These are phyloP conservation scores for Magnaporthiopsis rhizophila DNA, from an alignment of 2,329 filamentous ascomycete genomes.

Conservation along the genomic window DNA sequence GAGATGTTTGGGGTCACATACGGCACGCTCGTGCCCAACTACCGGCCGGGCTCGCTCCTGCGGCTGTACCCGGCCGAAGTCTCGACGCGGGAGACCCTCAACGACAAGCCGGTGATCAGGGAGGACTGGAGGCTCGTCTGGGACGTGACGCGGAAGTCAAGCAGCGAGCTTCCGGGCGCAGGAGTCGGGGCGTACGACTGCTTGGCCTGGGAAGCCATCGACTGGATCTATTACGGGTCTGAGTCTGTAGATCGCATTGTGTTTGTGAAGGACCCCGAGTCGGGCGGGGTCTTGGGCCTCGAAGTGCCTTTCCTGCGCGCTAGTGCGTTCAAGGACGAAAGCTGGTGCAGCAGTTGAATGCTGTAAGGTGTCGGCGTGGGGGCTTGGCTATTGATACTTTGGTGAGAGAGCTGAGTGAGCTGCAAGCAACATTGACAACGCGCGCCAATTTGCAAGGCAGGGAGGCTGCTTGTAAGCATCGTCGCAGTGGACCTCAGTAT, in stretches of 20 bases:
- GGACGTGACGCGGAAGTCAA: conserved; percentile 8
- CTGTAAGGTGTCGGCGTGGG: not conserved
- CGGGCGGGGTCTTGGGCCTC: conserved; percentile 13
- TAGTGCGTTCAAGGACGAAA: conserved; percentile 6
- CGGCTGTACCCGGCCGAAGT: conserved; percentile 13
- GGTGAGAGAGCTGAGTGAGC: too few species aligned
- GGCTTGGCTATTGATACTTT: not conserved
- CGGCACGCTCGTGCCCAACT: conserved; percentile 10
- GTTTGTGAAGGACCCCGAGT: conserved; percentile 14
- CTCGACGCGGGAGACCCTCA: not conserved
- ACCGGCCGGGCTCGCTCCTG: conserved; percentile 4
- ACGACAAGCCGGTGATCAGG: conserved; percentile 10
- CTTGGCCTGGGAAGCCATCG: conserved; percentile 13
- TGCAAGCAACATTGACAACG: too few species aligned
- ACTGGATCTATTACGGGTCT: conserved; percentile 17
- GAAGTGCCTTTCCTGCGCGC: conserved; percentile 17
- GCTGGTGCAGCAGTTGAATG: not conserved
- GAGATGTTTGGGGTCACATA: conserved; percentile 12
- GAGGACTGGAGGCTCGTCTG: conserved; percentile 16
- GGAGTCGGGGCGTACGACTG: conserved; percentile 13
- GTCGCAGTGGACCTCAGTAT: too few species aligned
- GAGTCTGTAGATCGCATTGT: conserved; percentile 15
- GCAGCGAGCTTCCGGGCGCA: conserved; percentile 12
- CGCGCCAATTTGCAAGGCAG: too few species aligned
- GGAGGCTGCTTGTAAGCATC: too few species aligned